Base-by-base conservation (phyloP, 2,329 filamentous ascomycete species). In the Sporothrix euskadiensis region DNA sequence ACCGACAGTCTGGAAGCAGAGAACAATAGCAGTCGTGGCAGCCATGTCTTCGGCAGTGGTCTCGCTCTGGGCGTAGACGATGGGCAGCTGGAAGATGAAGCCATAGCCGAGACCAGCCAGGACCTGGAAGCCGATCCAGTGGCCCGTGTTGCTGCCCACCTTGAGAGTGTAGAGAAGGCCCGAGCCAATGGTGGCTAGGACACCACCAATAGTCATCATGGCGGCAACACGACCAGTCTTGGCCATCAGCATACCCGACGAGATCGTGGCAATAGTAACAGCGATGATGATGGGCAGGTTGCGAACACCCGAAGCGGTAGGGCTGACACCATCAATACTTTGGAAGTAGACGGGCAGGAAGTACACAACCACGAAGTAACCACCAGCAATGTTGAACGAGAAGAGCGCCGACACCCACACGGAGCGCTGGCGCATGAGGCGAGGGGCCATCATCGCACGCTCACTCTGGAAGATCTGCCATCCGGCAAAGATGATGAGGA, bases 91-190 rank as follows among this genome's bases (percentile, higher is more conserved):
- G 61, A 85, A 79, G 16, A 78, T 81, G 4, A 82, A 77, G 4
- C 86, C 87, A 32, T 79, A 79, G 5, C 85, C 85, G 1, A 85
- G 75, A 3, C 86, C 87, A 1, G 80, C 78, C 0, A 87, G 76
- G 26, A 87, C 77, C 78, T 87, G 85, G 74, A 84, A 87, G 1
- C 84, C 85, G 32, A 87, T 83, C 83, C 84, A 86, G 35, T 79
- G 77, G 2, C 78, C 81, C 0, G 78, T 73, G 1, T 75, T 54
- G 5, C 81, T 81, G n/a, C 77, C 74, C 4, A 81, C 75, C 4
- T 79, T 78, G 6, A 84, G 78, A 0, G 81, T 83, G 63, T 82
- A 82, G 6, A 85, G 76, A 16, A 84, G 74, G 0, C 83, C 83
- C 30, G 78, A 77, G 8, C 80, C 81, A 1, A 84, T 72, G 2